phyloP scores from a whole-genome alignment of 345 rosid genomes.

The Heritiera fomes region DNA sequence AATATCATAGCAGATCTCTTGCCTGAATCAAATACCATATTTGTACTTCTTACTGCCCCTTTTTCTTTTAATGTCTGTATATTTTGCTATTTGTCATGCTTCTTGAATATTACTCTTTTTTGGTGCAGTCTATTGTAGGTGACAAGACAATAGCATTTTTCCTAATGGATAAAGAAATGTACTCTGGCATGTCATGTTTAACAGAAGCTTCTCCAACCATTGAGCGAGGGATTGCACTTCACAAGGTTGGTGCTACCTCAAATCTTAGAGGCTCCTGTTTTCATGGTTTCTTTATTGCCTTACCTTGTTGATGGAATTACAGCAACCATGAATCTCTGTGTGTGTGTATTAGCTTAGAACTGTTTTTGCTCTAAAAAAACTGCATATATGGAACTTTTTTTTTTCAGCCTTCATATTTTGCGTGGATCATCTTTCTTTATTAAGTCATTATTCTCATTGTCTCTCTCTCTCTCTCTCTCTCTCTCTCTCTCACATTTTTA shows the following conservation, averaged over 20 bases:
- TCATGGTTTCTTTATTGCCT: not conserved
- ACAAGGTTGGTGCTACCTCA: slow-evolving; percentile 48
- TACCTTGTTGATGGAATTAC: not conserved
- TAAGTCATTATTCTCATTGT: slow-evolving; percentile 11
- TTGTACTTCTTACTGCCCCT: not conserved
- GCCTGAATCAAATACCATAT: not conserved
- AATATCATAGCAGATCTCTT: slow-evolving; percentile 7
- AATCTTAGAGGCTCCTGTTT: not conserved
- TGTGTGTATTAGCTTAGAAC: not conserved
- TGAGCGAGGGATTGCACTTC: slow-evolving; percentile 75
- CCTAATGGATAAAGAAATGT: slow-evolving; percentile 77
- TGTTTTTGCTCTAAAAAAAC: not conserved
- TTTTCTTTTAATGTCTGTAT: slow-evolving; percentile 10
- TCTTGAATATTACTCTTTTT: slow-evolving; percentile 20
- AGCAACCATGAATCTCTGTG: not conserved
- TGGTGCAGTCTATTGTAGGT: slow-evolving; percentile 69
- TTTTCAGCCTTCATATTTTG: slow-evolving; percentile 14
- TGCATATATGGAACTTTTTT: not conserved
- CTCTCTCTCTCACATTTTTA: not conserved
- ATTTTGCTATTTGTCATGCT: slow-evolving; percentile 9
- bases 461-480: not conserved
- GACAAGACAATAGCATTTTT: slow-evolving; percentile 73
- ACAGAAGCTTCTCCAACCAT: slow-evolving; percentile 52
- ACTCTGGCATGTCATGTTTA: slow-evolving; percentile 71
- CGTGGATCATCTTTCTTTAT: not conserved